A percentile compares a stretch with the other conserved stretches of the same genome.
Conservation (phyloP, 225 moss, liverwort and hornwort species). For the Rhytidiadelphus loreus region DNA sequence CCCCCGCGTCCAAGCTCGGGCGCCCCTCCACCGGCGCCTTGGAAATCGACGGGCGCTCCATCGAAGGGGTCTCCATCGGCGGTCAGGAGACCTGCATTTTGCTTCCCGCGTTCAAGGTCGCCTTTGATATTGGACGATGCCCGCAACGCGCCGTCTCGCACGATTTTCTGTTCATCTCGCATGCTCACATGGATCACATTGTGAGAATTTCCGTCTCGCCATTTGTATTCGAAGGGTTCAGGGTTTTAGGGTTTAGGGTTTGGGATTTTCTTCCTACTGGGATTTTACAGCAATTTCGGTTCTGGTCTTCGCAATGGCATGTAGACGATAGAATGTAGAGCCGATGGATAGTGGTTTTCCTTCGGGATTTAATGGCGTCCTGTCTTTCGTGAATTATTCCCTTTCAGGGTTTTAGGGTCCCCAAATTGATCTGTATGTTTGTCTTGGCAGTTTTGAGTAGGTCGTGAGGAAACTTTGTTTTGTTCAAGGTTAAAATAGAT, state of each 20-base stretch:
- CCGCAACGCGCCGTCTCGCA: conserved; percentile 79
- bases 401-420: background rate
- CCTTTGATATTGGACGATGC: conserved; percentile 88
- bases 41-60: conserved; percentile 52
- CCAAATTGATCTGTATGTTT: background rate
- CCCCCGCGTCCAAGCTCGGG: conserved; percentile 14
- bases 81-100: conserved; percentile 88
- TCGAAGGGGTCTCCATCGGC: conserved; percentile 85
- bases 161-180: conserved; percentile 80
- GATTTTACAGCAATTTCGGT: background rate
- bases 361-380: background rate
- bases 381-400: background rate
- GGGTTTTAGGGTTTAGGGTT: background rate
- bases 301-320: background rate
- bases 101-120: conserved; percentile 62
- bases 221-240: background rate
- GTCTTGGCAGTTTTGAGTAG: background rate
- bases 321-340: background rate
- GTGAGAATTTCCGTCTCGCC: conserved; percentile 12
- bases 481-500: background rate
- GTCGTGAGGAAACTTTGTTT: background rate
- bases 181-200: conserved; percentile 97
- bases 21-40: conserved; percentile 28
- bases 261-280: too few relatives aligned
- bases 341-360: background rate